Conservation (phyloP, 495 filamentous ascomycete genomes). For the Penicillium goetzii region DNA sequence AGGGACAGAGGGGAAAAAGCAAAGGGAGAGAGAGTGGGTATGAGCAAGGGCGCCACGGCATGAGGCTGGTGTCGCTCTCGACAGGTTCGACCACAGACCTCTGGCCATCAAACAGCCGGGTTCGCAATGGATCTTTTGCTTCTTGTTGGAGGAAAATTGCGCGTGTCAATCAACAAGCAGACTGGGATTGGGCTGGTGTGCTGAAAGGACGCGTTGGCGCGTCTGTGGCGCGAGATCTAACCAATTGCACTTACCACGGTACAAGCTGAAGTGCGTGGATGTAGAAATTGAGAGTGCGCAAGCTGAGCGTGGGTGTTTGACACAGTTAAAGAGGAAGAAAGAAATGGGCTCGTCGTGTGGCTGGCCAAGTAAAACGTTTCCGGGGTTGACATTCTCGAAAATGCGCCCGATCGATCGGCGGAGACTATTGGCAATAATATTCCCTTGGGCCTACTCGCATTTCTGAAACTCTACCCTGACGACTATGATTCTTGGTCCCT, state of each 20-base stretch:
- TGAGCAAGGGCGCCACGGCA: conserved; percentile 15
- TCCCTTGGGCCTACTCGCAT: background rate
- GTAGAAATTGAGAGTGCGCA: conserved; percentile 8
- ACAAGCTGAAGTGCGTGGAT: background rate
- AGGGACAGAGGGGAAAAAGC: conserved; percentile 10
- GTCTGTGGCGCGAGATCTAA: background rate
- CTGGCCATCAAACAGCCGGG: background rate
- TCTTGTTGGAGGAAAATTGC: background rate
- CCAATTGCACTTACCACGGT: conserved; percentile 7
- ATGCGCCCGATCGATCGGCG: conserved; percentile 5
- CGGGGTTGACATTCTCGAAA: conserved; percentile 12
- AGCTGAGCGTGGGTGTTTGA: background rate
- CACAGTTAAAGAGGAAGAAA: background rate
- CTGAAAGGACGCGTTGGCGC: conserved; percentile 1
- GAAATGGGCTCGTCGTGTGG: background rate
- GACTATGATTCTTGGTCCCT: background rate
- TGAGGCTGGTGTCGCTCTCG: conserved; percentile 21
- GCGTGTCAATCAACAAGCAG: conserved; percentile 9
- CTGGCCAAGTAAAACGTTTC: conserved; percentile 19
- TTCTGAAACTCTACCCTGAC: conserved; percentile 8
- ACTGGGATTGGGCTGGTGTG: background rate
- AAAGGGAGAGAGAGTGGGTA: conserved; percentile 7
- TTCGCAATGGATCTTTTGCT: conserved; percentile 10
- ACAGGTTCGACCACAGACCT: conserved; percentile 1
- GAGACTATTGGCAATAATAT: conserved; percentile 19